These are phyloP conservation scores for Vitis riparia DNA, from an alignment of 164 flowering plant species.

Conservation along the genomic window DNA sequence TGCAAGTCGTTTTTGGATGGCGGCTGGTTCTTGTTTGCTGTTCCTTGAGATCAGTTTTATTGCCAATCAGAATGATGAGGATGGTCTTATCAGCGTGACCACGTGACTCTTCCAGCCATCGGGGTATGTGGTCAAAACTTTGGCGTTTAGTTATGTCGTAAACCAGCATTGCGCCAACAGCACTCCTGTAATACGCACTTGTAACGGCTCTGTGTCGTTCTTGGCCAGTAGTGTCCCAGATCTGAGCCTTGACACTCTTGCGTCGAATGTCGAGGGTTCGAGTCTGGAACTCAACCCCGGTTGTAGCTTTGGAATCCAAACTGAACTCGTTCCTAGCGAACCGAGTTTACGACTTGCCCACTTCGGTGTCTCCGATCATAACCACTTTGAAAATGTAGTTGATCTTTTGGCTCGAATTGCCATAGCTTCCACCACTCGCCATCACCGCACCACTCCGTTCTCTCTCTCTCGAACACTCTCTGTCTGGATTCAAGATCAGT, in stretches of 20 bases:
- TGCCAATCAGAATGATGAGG: conserved; percentile 76
- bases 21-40: conserved; percentile 36
- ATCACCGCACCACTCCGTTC: conserved; percentile 10
- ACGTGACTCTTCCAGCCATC: conserved; percentile 87
- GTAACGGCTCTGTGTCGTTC: conserved; percentile 86
- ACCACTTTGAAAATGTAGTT: conserved; percentile 90
- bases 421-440: conserved; percentile 50
- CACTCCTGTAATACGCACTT: conserved; percentile 86
- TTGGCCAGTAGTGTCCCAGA: conserved; percentile 95
- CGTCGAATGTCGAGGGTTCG: conserved; percentile 65
- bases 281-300: conserved; percentile 83
- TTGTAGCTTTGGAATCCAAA: conserved; percentile 77
- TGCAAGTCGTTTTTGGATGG: no score
- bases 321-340: conserved; percentile 80
- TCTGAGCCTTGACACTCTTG: conserved; percentile 87
- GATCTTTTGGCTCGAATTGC: conserved; percentile 60
- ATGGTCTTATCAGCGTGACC: conserved; percentile 87
- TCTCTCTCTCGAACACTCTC: not conserved
- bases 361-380: conserved; percentile 76
- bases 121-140: conserved; percentile 80
- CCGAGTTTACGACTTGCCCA: conserved; percentile 81
- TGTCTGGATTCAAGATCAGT: not conserved
- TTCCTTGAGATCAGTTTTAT: conserved; percentile 68
- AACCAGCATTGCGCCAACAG: conserved; percentile 82
- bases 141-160: conserved; percentile 82